phyloP scores from a whole-genome alignment of 192 early-diverging fungal genomes.

The Gonapodya sp. region DNA sequence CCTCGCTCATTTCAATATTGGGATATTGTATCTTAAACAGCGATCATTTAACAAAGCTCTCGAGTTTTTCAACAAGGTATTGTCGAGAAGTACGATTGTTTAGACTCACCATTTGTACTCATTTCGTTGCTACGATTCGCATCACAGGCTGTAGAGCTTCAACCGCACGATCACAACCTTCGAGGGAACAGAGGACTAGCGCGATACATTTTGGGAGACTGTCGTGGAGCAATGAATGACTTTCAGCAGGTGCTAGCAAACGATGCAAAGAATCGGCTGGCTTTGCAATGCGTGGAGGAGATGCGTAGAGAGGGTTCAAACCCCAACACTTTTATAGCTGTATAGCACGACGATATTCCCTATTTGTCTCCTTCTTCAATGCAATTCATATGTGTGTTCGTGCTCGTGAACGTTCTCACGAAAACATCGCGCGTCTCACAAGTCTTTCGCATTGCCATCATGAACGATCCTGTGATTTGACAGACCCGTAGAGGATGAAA shows the following conservation, averaged over 20 bases:
- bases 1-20: constrained; percentile 38
- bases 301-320: no score
- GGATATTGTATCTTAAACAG: constrained; percentile 39
- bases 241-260: background rate
- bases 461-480: no score
- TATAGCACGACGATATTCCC: no score
- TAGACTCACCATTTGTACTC: background rate
- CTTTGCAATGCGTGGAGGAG: no score
- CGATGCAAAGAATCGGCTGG: background rate
- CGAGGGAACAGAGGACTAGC: background rate
- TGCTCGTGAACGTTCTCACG: no score
- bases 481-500: no score
- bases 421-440: no score
- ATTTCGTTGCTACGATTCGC: background rate
- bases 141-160: constrained; percentile 23
- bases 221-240: background rate
- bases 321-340: no score
- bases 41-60: constrained; percentile 33
- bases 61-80: constrained; percentile 27
- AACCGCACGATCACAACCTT: constrained; percentile 16
- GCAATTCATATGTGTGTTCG: no score
- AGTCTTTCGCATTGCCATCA: no score
- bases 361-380: no score
- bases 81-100: background rate
- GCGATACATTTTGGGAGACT: background rate